A percentile compares a stretch with the other conserved stretches of the same genome.
phyloP scores from a whole-genome alignment of 176 grass and related monocot genomes.

The Stipa capillata region DNA sequence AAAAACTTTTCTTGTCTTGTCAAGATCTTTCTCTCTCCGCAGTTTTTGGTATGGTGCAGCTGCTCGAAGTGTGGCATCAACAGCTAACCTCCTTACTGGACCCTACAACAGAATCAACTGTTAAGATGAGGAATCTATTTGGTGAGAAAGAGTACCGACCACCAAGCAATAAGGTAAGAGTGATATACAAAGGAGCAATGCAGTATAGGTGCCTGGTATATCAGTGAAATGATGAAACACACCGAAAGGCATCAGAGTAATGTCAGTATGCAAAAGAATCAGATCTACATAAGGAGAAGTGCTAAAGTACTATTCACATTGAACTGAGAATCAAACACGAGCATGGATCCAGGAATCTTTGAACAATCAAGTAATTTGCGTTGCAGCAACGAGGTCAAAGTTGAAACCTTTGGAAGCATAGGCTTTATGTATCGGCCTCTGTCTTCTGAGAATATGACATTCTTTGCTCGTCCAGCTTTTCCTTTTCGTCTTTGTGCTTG shows the following conservation, averaged over 20 bases:
- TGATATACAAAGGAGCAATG: not conserved
- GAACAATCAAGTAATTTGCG: not conserved
- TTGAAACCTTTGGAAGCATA: slow-evolving; percentile 92
- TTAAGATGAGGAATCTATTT: slow-evolving; percentile 8
- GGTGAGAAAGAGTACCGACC: slow-evolving; percentile 18
- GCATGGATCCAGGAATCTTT: not conserved
- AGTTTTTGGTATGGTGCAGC: slow-evolving; percentile 98
- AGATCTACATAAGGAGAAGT: not conserved
- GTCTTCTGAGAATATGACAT: slow-evolving; percentile 98
- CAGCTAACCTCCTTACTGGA: slow-evolving; percentile 87
- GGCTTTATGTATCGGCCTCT: slow-evolving; percentile 90
- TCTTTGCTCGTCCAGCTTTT: slow-evolving; percentile 96
- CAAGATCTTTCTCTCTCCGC: slow-evolving; percentile 52
- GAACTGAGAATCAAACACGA: not conserved
- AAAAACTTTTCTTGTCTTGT: slow-evolving; percentile 88
- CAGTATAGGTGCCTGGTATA: not conserved
- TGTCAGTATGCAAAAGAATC: not conserved
- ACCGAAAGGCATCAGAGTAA: not conserved
- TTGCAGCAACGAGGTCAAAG: not conserved
- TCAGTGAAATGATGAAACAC: not conserved
- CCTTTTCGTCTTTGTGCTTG: slow-evolving; percentile 89
- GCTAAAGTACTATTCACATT: not conserved
- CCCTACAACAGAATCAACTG: slow-evolving; percentile 49
- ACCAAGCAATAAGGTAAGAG: not conserved
- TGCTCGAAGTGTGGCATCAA: slow-evolving; percentile 97